These are phyloP conservation scores for Sporothrix pallida DNA, from an alignment of 2,329 filamentous ascomycete species.

Conservation along the genomic window DNA sequence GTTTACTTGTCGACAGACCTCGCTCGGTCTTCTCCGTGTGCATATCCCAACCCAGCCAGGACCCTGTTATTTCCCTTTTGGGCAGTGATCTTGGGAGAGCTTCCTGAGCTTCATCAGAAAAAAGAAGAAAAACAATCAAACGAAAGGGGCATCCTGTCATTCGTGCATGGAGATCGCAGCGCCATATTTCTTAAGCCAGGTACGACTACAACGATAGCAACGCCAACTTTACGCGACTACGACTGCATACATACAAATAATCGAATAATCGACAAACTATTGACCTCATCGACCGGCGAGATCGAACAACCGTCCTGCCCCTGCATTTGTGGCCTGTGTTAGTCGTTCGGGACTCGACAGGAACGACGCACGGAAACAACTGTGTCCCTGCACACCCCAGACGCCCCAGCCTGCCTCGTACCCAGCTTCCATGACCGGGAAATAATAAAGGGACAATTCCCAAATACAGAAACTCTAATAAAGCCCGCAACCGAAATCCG, in stretches of 20 bases:
- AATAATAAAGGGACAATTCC: neutral
- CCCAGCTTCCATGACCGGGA: slow-evolving; percentile 2
- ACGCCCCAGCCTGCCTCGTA: neutral
- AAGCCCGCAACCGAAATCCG: slow-evolving; percentile 13
- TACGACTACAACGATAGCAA: slow-evolving; percentile 6
- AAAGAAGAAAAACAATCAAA: neutral
- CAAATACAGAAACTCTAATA: slow-evolving; percentile 9
- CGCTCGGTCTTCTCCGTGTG: slow-evolving; percentile 31
- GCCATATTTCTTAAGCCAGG: neutral
- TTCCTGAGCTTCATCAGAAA: neutral
- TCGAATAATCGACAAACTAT: neutral
- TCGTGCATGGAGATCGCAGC: slow-evolving; percentile 20
- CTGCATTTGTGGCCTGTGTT: slow-evolving; percentile 13
- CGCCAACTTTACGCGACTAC: neutral
- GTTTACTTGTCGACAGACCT: neutral
- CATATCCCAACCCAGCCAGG: slow-evolving; percentile 3
- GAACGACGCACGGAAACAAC: neutral
- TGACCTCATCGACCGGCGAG: neutral
- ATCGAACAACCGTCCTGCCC: neutral
- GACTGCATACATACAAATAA: neutral
- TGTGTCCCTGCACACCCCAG: slow-evolving; percentile 18
- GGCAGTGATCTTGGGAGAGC: neutral
- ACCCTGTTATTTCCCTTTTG: neutral
- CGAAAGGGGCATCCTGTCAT: neutral
- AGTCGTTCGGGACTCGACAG: slow-evolving; percentile 23